Evolutionary conservation across 2,329 filamentous ascomycete species (phyloP), one percentile per base, ranked within the genome.

Genomic region (Raffaelea arxii): DNA sequence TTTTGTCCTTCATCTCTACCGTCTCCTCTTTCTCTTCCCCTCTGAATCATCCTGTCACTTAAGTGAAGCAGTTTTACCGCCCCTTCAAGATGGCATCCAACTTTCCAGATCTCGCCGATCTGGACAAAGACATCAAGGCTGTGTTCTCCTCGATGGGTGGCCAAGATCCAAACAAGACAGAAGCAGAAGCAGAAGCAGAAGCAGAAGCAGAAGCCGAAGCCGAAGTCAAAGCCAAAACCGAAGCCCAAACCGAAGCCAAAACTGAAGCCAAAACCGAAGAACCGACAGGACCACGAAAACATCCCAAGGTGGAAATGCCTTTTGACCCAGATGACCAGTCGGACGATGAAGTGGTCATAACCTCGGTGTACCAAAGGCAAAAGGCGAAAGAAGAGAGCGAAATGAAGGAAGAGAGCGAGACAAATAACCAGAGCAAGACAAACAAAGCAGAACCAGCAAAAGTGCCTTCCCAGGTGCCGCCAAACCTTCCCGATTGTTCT

Each of bases 271-370:
- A 16, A 16, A 16, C 9, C 27, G 27, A 30, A 16, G 9, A 9
- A 30, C 9, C 27, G 9, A 16, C 9, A 30, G 16, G 9, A 30
- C 27, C 27, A 9, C 27, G 9, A 30, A 30, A 30, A 30, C 9
- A 30, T 9, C 9, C 27, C 16, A 12, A 6, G 32, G 24, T 41
- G 5, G 25, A 41, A 16, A 43, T 50, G 4, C 48, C 46, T 3
- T 49, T 49, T 46, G 51, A 53, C 37, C 49, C 45, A 1, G 51
- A 53, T 3, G 51, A 53, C 23, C 51, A 53, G 38, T 53, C 51
- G 1, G 51, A 53, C 16, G 51, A 53, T 23, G 51, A 53, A 36
- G 43, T 51, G 11, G n/a, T 53, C 25, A 47, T 44, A 16, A 46
- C 49, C 11, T 39, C 42, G n/a, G 47, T 40, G 5, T 51, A 48